Evolutionary conservation across 129 eudicot species (phyloP).

Genomic region (Dittrichia graveolens): DNA sequence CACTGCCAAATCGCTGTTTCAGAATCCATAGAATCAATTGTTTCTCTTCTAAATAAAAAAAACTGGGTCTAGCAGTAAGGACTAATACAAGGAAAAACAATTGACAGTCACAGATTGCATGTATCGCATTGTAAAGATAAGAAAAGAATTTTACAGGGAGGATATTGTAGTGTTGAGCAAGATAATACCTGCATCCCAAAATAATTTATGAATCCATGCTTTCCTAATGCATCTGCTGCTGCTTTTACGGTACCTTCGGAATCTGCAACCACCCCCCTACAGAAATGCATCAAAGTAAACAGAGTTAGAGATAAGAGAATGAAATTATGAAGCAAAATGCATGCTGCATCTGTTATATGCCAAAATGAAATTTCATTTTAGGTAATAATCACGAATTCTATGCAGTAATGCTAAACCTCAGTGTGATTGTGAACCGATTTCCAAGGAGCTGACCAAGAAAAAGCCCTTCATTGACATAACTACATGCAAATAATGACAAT

Average conservation of each 20-base stretch:
- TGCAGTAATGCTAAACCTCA: conserved; percentile 51
- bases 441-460: conserved; percentile 93
- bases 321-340: background rate
- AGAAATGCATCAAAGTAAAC: conserved; percentile 24
- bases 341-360: background rate
- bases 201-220: conserved; percentile 81
- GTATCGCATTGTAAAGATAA: background rate
- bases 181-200: conserved; percentile 83
- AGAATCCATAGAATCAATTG: conserved; percentile 9
- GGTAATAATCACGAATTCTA: conserved; percentile 2
- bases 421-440: conserved; percentile 82
- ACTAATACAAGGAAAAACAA: conserved; percentile 5
- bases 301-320: background rate
- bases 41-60: background rate
- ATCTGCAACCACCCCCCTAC: conserved; percentile 80
- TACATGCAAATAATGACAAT: conserved; percentile 40
- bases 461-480: conserved; percentile 93
- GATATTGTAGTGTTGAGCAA: background rate
- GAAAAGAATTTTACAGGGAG: conserved; percentile 18
- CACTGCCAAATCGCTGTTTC: conserved; percentile 88
- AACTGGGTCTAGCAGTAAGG: background rate
- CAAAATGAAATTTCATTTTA: background rate
- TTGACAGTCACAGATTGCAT: background rate
- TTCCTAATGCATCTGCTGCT: conserved; percentile 80
- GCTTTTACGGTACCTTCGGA: conserved; percentile 74